Base-by-base conservation (phyloP, 1,139 yeast species). In the Dujonia santamariae region DNA sequence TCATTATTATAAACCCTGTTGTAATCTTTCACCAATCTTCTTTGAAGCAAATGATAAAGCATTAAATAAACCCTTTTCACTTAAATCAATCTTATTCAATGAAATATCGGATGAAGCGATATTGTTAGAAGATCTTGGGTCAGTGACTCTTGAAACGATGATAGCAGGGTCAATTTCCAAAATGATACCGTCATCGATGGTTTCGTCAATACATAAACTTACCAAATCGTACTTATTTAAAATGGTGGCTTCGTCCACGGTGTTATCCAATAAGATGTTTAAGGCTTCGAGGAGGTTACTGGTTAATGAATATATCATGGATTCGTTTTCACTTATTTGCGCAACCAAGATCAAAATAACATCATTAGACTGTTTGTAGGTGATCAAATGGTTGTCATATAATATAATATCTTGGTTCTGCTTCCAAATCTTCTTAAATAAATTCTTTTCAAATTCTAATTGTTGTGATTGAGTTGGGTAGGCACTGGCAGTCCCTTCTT, bases 41-140 rank as follows among this genome's bases (percentile, higher is more conserved):
- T 86, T 87, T 48, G 80, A 80, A 16, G 97, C 97, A 61, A 90
- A 83, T 34, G 88, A 85, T 66, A 87, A 86, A 16, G 96, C 96
- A 57, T 80, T 85, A 61, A 85, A 70, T 42, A 92, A 62, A 36
- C 97, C 96, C 59, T 82, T 86, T 59, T 92, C 97, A 42, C 82
- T 76, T 36, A 90, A 65, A 50, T 92, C 97, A 43, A 90, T 76
- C 47, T 78, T 75, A 51, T 80, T 74, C 49, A 79, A 60, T 39
- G 76, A 72, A 43, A 78, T 72, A 32, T 71, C 75, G 45, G 80
- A 88, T 40, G 50, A 54, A 28, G 57, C 46, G 28, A 53, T 45
- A 19, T 42, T 48, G 19, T 47, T 41, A 22, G 48, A 41, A 19
- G 69, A 73, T 19, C 75, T 60, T 20, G 94, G 81, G 47, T 79